Conservation (phyloP, 2,329 filamentous ascomycete species). For the Rhytidhysteron rufulum region DNA sequence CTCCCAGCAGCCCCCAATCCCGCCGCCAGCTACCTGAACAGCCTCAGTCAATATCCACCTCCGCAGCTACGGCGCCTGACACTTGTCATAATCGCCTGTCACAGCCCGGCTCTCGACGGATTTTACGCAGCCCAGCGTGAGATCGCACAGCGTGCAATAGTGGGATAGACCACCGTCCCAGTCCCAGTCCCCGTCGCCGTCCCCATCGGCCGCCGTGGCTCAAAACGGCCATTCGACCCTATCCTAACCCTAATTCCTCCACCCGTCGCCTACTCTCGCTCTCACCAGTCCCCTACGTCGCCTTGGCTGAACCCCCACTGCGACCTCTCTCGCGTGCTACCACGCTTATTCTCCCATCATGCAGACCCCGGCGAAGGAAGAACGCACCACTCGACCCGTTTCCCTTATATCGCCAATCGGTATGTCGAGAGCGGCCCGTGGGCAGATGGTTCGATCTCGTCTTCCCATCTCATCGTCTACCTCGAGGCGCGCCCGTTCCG, state of each 20-base stretch:
- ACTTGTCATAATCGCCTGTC: conserved; percentile 5
- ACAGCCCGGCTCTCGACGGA: not conserved
- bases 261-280: conserved; percentile 3
- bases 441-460: conserved; percentile 32
- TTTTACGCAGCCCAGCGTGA: not conserved
- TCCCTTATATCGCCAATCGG: conserved; percentile 35
- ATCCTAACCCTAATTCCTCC: no score
- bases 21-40: no score
- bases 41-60: conserved; percentile 1
- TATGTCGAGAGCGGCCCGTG: conserved; percentile 35
- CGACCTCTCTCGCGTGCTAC: conserved; percentile 16
- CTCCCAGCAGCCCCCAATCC: no score
- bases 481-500: conserved; percentile 1
- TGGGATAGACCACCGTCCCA: conserved; percentile 2
- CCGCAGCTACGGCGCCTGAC: not conserved
- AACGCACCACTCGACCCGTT: conserved; percentile 7
- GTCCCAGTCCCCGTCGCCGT: conserved; percentile 1
- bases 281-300: conserved; percentile 10
- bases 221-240: no score
- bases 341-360: conserved; percentile 40
- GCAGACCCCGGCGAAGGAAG: conserved; percentile 31
- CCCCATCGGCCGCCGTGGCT: no score
- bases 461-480: conserved; percentile 5
- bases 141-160: not conserved
- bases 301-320: conserved; percentile 23